Percentiles rank a stretch among this genome's conserved stretches.
phyloP scores from a whole-genome alignment of 192 early-diverging fungal species.

The Phycomyces blakesleeanus region DNA sequence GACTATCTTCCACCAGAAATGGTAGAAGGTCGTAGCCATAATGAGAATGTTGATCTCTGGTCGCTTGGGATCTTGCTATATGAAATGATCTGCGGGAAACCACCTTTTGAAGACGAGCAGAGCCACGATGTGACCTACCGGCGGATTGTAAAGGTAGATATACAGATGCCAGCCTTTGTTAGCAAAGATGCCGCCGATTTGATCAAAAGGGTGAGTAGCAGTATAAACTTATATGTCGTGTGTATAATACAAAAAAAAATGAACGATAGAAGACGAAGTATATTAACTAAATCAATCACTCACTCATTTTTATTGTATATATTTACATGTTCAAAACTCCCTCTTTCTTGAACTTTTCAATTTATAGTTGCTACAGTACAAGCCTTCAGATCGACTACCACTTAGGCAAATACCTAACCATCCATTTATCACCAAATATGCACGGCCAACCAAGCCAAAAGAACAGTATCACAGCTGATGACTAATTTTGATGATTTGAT shows the following conservation, averaged over 20 bases:
- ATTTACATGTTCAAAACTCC: too few species aligned
- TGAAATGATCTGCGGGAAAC: constrained; percentile 89
- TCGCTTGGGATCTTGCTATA: constrained; percentile 88
- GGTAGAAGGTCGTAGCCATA: constrained; percentile 82
- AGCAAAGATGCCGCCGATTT: constrained; percentile 80
- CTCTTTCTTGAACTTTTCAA: too few species aligned
- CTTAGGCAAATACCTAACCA: background rate
- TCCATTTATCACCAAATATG: constrained; percentile 1
- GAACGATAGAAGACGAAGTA: background rate
- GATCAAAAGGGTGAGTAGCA: constrained; percentile 64
- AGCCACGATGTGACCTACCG: constrained; percentile 70
- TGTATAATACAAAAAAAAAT: too few species aligned
- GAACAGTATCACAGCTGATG: background rate
- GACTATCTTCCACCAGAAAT: constrained; percentile 97
- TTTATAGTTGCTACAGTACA: background rate
- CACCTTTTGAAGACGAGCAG: constrained; percentile 81
- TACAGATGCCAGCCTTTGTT: constrained; percentile 76
- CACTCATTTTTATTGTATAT: too few species aligned
- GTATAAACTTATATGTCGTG: too few species aligned
- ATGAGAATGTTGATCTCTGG: constrained; percentile 86
- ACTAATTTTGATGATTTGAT: too few species aligned
- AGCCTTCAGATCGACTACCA: background rate
- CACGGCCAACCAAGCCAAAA: background rate
- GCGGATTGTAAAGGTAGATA: constrained; percentile 80
- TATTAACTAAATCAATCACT: too few species aligned